Evolutionary conservation across 768 basidiomycete genomes (phyloP).

Genomic region (Hygrophorus pudorinus): DNA sequence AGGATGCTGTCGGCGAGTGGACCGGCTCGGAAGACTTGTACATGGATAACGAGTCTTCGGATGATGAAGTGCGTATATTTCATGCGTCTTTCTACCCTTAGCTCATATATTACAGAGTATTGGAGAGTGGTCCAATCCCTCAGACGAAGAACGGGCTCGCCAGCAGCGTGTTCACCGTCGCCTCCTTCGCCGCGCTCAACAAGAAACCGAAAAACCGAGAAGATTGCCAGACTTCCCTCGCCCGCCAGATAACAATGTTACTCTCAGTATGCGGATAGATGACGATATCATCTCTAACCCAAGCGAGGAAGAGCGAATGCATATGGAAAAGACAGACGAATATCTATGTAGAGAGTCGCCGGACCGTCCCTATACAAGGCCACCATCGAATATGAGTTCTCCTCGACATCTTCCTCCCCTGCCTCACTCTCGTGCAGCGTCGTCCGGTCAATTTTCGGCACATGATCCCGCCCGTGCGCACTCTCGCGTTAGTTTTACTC

Average conservation of each 20-base stretch:
- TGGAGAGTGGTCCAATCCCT: constrained; percentile 86
- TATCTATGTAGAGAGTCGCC: constrained; percentile 10
- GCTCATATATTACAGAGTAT: constrained; percentile 45
- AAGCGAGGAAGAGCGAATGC: constrained; percentile 53
- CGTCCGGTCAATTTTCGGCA: constrained; percentile 47
- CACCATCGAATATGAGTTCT: constrained; percentile 33
- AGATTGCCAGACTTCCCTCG: constrained; percentile 73
- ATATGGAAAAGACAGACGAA: too few species aligned
- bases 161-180: constrained; percentile 57
- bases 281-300: constrained; percentile 81
- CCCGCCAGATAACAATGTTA: constrained; percentile 48
- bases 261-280: constrained; percentile 27
- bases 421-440: constrained; percentile 57
- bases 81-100: constrained; percentile 1
- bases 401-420: constrained; percentile 46
- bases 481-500: constrained; percentile 33
- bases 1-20: constrained; percentile 57
- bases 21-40: constrained; percentile 72
- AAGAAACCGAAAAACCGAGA: constrained; percentile 53
- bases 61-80: constrained; percentile 51
- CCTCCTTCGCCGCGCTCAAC: constrained; percentile 36
- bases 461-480: constrained; percentile 58
- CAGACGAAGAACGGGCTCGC: constrained; percentile 78
- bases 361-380: constrained; percentile 17
- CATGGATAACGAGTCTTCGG: constrained; percentile 38